phyloP scores from a whole-genome alignment of 2,329 filamentous ascomycete species.

The Didymella glomerata region DNA sequence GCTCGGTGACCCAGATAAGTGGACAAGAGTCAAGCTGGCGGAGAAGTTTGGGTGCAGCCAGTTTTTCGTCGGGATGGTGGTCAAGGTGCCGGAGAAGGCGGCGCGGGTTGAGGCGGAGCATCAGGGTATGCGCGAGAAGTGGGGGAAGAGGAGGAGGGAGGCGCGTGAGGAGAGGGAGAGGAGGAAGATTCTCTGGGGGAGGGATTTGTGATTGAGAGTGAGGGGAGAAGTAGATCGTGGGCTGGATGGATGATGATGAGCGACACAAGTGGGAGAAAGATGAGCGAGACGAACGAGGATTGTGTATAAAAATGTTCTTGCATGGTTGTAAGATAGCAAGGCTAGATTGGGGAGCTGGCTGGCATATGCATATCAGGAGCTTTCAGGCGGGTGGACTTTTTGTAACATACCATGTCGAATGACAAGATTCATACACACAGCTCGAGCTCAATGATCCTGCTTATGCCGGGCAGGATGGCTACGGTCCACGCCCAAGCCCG shows the following conservation, averaged over 20 bases:
- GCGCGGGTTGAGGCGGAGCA: conserved; percentile 57
- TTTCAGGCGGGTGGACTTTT: conserved; percentile 12
- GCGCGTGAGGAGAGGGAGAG: conserved; percentile 68
- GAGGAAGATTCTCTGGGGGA: conserved; percentile 68
- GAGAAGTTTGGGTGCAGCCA: conserved; percentile 69
- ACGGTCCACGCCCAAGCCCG: not conserved
- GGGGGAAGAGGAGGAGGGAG: conserved; percentile 67
- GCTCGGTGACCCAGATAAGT: conserved; percentile 63
- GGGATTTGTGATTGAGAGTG: conserved; percentile 57
- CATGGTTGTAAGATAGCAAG: conserved; percentile 22
- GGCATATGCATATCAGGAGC: conserved; percentile 23
- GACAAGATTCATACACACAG: conserved; percentile 4
- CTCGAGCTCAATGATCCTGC: not conserved
- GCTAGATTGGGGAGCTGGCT: not conserved
- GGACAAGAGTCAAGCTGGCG: conserved; percentile 67
- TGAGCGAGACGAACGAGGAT: not conserved
- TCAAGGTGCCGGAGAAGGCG: conserved; percentile 55
- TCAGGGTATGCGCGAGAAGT: conserved; percentile 65
- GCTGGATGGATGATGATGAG: not conserved
- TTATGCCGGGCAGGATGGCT: not conserved
- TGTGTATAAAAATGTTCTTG: conserved; percentile 20
- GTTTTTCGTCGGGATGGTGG: conserved; percentile 69
- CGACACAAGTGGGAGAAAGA: too few species aligned
- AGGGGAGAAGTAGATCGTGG: not conserved
- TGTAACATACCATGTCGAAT: conserved; percentile 21